A percentile compares a stretch with the other conserved stretches of the same genome.
Conservation (phyloP, 306 rosid genomes). For the Pachyrhizus erosus region DNA sequence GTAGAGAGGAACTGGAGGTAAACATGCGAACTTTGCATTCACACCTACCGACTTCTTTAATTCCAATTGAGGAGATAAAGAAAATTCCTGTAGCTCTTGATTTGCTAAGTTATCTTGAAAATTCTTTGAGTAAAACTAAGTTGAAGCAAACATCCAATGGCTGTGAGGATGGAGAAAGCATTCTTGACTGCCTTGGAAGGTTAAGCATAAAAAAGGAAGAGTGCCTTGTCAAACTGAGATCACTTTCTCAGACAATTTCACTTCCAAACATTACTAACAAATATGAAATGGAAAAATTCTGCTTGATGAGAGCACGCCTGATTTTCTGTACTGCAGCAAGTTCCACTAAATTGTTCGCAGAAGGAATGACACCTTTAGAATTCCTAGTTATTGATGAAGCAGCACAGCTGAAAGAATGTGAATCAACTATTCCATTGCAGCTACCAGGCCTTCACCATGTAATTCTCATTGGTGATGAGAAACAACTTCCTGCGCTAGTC, state of each 20-base stretch:
- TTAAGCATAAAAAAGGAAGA: neutral
- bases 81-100: slow-evolving; percentile 40
- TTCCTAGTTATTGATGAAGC: slow-evolving; percentile 66
- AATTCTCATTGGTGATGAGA: slow-evolving; percentile 61
- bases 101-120: slow-evolving; percentile 39
- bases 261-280: neutral
- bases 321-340: slow-evolving; percentile 63
- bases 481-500: slow-evolving; percentile 64
- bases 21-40: slow-evolving; percentile 36
- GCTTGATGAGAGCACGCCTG: slow-evolving; percentile 53
- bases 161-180: neutral
- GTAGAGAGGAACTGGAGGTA: slow-evolving; percentile 19
- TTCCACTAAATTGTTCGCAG: slow-evolving; percentile 43
- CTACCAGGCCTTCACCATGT: slow-evolving; percentile 50
- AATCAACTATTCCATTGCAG: slow-evolving; percentile 61
- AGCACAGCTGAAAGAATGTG: slow-evolving; percentile 68
- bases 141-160: neutral
- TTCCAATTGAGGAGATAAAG: slow-evolving; percentile 39
- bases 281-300: slow-evolving; percentile 30
- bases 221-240: slow-evolving; percentile 33
- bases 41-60: slow-evolving; percentile 59
- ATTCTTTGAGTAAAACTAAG: slow-evolving; percentile 18
- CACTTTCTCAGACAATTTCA: slow-evolving; percentile 38
- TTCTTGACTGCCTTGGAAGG: slow-evolving; percentile 6
- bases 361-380: slow-evolving; percentile 32